These are phyloP conservation scores for Fibroporia radiculosa DNA, from an alignment of 768 basidiomycete species.

Conservation along the genomic window DNA sequence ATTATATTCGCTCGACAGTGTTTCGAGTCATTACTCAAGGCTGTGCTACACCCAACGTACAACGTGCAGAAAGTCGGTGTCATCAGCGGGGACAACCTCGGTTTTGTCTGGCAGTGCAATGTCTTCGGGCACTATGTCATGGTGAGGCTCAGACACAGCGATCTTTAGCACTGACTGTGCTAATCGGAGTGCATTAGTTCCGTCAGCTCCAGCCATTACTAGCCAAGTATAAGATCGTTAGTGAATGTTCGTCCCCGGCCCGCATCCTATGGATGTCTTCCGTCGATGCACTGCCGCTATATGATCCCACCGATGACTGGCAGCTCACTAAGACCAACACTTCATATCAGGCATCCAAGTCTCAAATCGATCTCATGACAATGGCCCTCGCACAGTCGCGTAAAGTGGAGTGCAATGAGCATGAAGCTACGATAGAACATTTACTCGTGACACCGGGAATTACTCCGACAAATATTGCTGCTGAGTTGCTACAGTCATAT, in stretches of 20 bases:
- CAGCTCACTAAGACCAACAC: conserved; percentile 53
- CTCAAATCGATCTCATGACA: conserved; percentile 65
- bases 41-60: conserved; percentile 47
- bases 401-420: conserved; percentile 1
- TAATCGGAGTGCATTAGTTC: conserved; percentile 40
- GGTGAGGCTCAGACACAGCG: conserved; percentile 35
- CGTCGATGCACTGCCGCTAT: conserved; percentile 46
- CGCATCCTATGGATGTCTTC: conserved; percentile 81
- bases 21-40: conserved; percentile 33
- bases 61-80: conserved; percentile 53
- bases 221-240: conserved; percentile 26
- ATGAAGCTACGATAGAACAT: conserved; percentile 34
- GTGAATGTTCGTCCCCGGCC: conserved; percentile 32
- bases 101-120: conserved; percentile 82
- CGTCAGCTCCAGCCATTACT: conserved; percentile 53
- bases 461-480: conserved; percentile 54
- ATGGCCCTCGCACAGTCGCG: conserved; percentile 30
- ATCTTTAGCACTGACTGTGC: not conserved
- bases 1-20: conserved; percentile 37
- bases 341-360: conserved; percentile 69
- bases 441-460: conserved; percentile 65
- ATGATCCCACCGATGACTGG: conserved; percentile 61
- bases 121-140: conserved; percentile 75
- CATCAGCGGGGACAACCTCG: conserved; percentile 59
- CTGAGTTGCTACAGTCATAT: conserved; percentile 36